phyloP scores from a whole-genome alignment of 192 early-diverging fungal genomes.

The Coemansia biformis region DNA sequence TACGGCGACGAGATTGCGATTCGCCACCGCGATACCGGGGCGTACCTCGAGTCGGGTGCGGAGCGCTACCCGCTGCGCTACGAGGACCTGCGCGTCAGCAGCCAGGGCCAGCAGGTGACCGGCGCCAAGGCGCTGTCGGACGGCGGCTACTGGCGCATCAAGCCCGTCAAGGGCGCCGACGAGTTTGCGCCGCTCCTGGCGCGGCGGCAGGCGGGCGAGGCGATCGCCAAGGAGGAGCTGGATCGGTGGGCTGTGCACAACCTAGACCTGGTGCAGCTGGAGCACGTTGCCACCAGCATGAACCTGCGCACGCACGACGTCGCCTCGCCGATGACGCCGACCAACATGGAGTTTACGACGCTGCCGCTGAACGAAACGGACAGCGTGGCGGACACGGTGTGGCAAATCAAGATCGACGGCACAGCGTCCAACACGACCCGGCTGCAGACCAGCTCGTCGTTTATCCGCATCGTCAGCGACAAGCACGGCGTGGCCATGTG shows the following conservation, averaged over 20 bases:
- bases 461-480: conserved; percentile 51
- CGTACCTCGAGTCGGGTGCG: conserved; percentile 73
- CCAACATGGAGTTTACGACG: conserved; percentile 81
- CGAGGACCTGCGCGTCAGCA: conserved; percentile 84
- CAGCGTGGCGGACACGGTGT: conserved; percentile 42
- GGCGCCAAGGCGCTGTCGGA: conserved; percentile 56
- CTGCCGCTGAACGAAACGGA: conserved; percentile 34
- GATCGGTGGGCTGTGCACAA: conserved; percentile 54
- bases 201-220: conserved; percentile 23
- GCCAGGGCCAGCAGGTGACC: conserved; percentile 79
- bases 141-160: conserved; percentile 65
- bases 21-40: conserved; percentile 68
- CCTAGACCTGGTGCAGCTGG: conserved; percentile 59
- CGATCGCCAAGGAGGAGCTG: conserved; percentile 24
- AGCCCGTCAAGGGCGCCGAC: conserved; percentile 30
- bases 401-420: conserved; percentile 60
- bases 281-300: conserved; percentile 52
- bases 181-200: conserved; percentile 23
- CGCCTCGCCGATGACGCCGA: conserved; percentile 65
- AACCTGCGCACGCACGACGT: conserved; percentile 75
- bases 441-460: conserved; percentile 38
- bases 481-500: conserved; percentile 73
- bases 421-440: conserved; percentile 13
- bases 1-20: conserved; percentile 78
- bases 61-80: conserved; percentile 83